phyloP scores from a whole-genome alignment of 495 filamentous ascomycete species.

The Lasiosphaeriaceae sp. region DNA sequence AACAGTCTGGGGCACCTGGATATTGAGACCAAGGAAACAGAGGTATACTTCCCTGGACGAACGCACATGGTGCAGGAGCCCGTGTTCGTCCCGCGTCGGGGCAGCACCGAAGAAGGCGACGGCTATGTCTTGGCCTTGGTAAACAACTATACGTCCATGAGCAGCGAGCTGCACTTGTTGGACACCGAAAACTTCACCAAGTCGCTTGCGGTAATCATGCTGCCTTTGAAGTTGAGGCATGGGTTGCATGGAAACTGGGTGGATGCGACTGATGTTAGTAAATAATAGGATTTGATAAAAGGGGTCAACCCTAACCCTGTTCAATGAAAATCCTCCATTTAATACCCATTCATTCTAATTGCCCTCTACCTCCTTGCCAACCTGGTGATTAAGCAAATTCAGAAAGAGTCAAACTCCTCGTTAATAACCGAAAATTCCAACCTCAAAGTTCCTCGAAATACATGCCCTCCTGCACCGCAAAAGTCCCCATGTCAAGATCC shows the following conservation, averaged over 20 bases:
- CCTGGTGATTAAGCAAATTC: too few species aligned
- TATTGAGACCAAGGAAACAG: slow-evolving; percentile 12
- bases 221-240: slow-evolving; percentile 10
- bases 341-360: too few species aligned
- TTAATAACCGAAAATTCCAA: not conserved
- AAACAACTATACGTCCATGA: slow-evolving; percentile 33
- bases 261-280: not conserved
- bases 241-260: slow-evolving; percentile 17
- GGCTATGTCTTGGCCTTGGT: slow-evolving; percentile 48
- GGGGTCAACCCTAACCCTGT: not conserved
- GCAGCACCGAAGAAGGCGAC: slow-evolving; percentile 40
- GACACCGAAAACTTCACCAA: slow-evolving; percentile 10
- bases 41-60: slow-evolving; percentile 38
- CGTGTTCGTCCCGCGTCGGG: slow-evolving; percentile 43
- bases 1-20: slow-evolving; percentile 36
- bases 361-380: too few species aligned
- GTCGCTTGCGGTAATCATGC: slow-evolving; percentile 4
- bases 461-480: not conserved
- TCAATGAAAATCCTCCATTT: too few species aligned
- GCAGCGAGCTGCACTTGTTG: slow-evolving; percentile 13
- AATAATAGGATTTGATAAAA: not conserved
- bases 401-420: too few species aligned
- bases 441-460: not conserved
- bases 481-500: slow-evolving; percentile 7
- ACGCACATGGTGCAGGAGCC: slow-evolving; percentile 49